phyloP scores from a whole-genome alignment of 352 stramenopile species.

The Thalassiosira exigua region DNA sequence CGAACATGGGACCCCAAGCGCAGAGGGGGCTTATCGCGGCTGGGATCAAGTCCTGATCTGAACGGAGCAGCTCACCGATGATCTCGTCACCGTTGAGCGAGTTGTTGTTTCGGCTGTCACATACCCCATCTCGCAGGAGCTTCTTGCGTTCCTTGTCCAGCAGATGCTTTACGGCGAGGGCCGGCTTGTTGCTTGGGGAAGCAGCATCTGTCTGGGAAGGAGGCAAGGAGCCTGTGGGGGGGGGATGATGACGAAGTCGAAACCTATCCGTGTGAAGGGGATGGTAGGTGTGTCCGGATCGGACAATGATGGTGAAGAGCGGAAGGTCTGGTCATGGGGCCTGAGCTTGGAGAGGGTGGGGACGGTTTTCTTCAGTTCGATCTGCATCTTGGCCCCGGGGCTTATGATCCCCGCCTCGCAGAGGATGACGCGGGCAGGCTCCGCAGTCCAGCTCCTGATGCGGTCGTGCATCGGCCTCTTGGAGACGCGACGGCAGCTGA shows the following conservation, averaged over 20 bases:
- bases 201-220: not conserved
- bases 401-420: not conserved
- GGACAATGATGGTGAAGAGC: not conserved
- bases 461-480: conserved; percentile 2
- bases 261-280: not conserved
- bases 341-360: not conserved
- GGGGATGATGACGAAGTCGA: not conserved
- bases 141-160: not conserved
- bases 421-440: not conserved
- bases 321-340: not conserved
- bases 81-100: not conserved
- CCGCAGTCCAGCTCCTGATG: not conserved
- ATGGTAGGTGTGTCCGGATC: not conserved
- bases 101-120: not conserved
- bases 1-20: not conserved
- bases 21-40: not conserved
- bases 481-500: not conserved
- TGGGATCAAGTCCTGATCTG: not conserved
- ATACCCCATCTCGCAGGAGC: not conserved
- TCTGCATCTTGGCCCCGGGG: not conserved
- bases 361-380: not conserved
- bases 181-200: not conserved
- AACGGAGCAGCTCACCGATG: not conserved
- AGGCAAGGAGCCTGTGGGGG: not conserved
- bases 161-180: not conserved